phyloP scores from a whole-genome alignment of 1,284 basidiomycete genomes.

The Naganishia albida region DNA sequence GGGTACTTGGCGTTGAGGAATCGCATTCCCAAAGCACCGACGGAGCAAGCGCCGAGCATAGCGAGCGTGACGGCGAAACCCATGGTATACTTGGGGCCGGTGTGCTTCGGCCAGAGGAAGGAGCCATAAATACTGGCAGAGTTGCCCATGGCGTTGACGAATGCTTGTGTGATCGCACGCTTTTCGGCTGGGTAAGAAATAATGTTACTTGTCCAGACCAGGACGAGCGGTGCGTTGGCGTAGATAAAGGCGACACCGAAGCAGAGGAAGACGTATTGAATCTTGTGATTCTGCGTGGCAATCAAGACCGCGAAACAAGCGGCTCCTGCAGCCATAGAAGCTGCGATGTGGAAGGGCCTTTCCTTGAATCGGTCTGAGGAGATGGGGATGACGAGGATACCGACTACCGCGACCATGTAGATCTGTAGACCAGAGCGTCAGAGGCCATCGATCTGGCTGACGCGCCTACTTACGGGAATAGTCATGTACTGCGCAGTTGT shows the following conservation, averaged over 20 bases:
- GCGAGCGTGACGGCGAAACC: slow-evolving; percentile 52
- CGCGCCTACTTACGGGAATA: slow-evolving; percentile 44
- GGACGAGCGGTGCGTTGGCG: slow-evolving; percentile 53
- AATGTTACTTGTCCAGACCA: slow-evolving; percentile 54
- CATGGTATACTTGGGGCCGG: slow-evolving; percentile 54
- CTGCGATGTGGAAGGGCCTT: slow-evolving; percentile 52
- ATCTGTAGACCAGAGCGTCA: slow-evolving; percentile 6
- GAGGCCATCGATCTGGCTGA: background rate
- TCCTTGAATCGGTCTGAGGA: slow-evolving; percentile 54
- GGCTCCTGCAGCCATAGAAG: slow-evolving; percentile 43
- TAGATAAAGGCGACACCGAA: slow-evolving; percentile 57
- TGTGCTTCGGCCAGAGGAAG: slow-evolving; percentile 56
- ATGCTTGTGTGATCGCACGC: slow-evolving; percentile 53
- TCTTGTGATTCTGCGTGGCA: slow-evolving; percentile 48
- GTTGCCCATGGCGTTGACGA: slow-evolving; percentile 52
- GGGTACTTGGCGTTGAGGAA: slow-evolving; percentile 31
- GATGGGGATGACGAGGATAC: slow-evolving; percentile 54
- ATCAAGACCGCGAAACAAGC: slow-evolving; percentile 55
- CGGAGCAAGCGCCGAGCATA: slow-evolving; percentile 30
- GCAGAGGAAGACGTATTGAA: slow-evolving; percentile 57
- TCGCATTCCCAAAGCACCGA: slow-evolving; percentile 25
- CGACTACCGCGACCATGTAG: slow-evolving; percentile 43
- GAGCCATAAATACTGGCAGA: slow-evolving; percentile 56
- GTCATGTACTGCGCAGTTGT: slow-evolving; percentile 56
- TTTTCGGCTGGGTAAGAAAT: slow-evolving; percentile 52